These are phyloP conservation scores for Rhipidocladum racemiflorum DNA, from an alignment of 176 grass and related monocot genomes.

Conservation along the genomic window DNA sequence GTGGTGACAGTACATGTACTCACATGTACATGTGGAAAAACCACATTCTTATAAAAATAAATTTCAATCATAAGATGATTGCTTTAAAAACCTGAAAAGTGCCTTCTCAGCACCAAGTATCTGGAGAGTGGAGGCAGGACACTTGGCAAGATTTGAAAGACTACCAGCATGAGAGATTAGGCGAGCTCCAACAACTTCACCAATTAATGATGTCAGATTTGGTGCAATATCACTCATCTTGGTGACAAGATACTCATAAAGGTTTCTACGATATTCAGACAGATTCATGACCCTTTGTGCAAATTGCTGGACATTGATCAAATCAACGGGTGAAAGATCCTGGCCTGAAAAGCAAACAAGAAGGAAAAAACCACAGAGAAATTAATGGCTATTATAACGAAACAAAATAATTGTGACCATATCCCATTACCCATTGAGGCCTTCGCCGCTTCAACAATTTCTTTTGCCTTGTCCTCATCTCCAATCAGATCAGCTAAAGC, in stretches of 20 bases:
- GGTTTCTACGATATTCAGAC: conserved; percentile 82
- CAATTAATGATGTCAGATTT: conserved; percentile 81
- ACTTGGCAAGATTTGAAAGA: conserved; percentile 98
- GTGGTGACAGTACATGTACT: too few relatives aligned
- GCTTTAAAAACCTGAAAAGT: conserved; percentile 69
- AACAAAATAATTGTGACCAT: background rate
- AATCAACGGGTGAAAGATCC: conserved; percentile 76
- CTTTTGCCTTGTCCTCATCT: conserved; percentile 88
- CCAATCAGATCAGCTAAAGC: conserved; percentile 66
- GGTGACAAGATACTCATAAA: conserved; percentile 96
- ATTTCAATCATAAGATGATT: background rate
- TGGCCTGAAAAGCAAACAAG: conserved; percentile 56
- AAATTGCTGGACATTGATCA: conserved; percentile 90
- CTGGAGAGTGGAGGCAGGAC: conserved; percentile 85
- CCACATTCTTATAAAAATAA: background rate
- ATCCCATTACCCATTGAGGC: conserved; percentile 76
- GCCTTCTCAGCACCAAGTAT: conserved; percentile 99
- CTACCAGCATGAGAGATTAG: conserved; percentile 97
- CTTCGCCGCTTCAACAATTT: conserved; percentile 91
- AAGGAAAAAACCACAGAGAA: background rate
- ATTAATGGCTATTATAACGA: background rate
- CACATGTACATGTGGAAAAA: too few relatives aligned
- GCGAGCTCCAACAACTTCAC: conserved; percentile 87
- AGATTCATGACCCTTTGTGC: conserved; percentile 82
- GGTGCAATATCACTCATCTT: conserved; percentile 98